Percentiles rank a stretch among this genome's conserved stretches.
Conservation (phyloP, 345 rosid species). For the Rhodamnia rubescens region DNA sequence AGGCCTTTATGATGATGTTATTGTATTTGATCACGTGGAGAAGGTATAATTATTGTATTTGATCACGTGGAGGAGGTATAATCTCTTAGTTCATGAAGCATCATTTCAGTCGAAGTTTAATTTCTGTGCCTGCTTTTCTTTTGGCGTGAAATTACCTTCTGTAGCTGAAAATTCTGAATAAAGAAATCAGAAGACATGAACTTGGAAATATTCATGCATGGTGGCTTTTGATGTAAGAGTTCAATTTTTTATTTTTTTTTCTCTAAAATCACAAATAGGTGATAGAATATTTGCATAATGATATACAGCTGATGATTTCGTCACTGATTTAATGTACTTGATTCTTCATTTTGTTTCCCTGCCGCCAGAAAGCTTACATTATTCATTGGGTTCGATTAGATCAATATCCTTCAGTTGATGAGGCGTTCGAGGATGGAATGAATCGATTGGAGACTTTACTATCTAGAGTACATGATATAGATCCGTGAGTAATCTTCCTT, state of each 20-base stretch:
- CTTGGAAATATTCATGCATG: neutral
- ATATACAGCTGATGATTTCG: neutral
- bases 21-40: conserved; percentile 85
- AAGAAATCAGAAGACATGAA: neutral
- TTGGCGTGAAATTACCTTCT: neutral
- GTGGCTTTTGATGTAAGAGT: neutral
- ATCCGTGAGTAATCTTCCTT: conserved; percentile 42
- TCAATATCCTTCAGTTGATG: conserved; percentile 54
- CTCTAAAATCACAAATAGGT: neutral
- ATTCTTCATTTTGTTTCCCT: conserved; percentile 3
- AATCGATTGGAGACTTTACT: conserved; percentile 51
- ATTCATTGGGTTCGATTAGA: conserved; percentile 93
- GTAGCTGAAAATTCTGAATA: neutral
- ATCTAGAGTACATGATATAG: conserved; percentile 66
- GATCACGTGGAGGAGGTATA: conserved; percentile 84
- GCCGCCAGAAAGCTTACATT: conserved; percentile 67
- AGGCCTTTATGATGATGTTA: conserved; percentile 82
- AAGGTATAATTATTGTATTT: conserved; percentile 70
- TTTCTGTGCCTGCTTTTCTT: neutral
- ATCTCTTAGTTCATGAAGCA: neutral
- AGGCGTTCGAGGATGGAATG: conserved; percentile 74
- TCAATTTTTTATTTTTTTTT: neutral
- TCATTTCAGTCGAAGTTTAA: neutral
- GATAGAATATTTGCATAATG: neutral
- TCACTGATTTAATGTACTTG: neutral